Percentiles rank a stretch among this genome's conserved stretches.
These are phyloP conservation scores for Dothideomycetidae sp. DNA, from an alignment of 2,329 filamentous ascomycete genomes.

Conservation along the genomic window DNA sequence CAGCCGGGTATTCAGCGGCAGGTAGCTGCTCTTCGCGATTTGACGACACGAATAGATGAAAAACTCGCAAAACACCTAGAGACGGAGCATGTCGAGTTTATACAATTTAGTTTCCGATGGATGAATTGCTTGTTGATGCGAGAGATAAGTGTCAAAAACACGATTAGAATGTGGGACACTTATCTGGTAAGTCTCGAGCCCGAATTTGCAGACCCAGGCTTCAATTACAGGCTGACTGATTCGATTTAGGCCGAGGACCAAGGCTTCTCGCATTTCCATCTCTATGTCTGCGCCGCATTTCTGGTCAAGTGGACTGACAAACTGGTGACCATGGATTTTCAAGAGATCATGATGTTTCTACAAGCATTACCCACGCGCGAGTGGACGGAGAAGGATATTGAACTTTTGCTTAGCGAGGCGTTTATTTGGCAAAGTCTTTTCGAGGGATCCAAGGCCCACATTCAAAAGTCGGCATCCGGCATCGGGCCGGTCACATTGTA, in stretches of 20 bases:
- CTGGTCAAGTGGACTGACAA: conserved; percentile 97
- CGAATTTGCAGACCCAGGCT: background rate
- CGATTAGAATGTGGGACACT: conserved; percentile 98
- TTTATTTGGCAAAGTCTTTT: conserved; percentile 99
- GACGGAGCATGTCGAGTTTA: conserved; percentile 86
- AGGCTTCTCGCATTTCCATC: conserved; percentile 94
- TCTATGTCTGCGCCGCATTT: conserved; percentile 96
- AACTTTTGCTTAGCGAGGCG: conserved; percentile 84
- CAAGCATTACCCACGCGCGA: conserved; percentile 82
- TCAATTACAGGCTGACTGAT: conserved; percentile 3
- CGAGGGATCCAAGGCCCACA: conserved; percentile 82
- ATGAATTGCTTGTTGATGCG: conserved; percentile 99
- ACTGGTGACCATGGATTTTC: conserved; percentile 91
- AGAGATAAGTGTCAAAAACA: conserved; percentile 91
- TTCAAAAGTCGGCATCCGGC: conserved; percentile 26
- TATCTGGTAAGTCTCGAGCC: conserved; percentile 87
- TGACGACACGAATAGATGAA: conserved; percentile 80
- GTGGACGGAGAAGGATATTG: conserved; percentile 98
- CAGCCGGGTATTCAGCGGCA: conserved; percentile 95
- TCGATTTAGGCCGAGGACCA: conserved; percentile 74
- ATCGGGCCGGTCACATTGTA: conserved; percentile 5
- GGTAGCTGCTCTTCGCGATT: conserved; percentile 72
- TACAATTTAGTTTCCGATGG: conserved; percentile 98
- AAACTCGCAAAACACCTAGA: conserved; percentile 78
- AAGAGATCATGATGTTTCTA: conserved; percentile 99